These are phyloP conservation scores for Neofusicoccum sp. DNA, from an alignment of 2,329 filamentous ascomycete genomes.

Conservation along the genomic window DNA sequence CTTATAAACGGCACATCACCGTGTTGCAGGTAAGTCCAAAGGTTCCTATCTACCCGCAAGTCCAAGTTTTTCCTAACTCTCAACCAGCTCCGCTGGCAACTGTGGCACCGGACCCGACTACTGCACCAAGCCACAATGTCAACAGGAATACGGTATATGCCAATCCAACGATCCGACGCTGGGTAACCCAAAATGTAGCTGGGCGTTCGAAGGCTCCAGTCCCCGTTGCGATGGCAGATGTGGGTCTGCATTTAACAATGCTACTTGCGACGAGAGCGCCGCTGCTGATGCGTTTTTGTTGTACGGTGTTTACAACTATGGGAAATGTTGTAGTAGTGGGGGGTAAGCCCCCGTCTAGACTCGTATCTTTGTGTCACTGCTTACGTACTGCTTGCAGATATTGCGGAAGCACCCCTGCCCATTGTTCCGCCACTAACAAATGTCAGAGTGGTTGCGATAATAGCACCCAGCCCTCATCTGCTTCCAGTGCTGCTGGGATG, in stretches of 20 bases:
- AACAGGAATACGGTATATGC: not conserved
- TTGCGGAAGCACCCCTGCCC: not conserved
- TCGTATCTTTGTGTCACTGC: not conserved
- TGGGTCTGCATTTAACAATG: not conserved
- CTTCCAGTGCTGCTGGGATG: not conserved
- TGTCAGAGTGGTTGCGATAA: not conserved
- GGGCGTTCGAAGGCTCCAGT: not conserved
- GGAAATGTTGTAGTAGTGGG: not conserved
- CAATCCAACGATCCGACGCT: not conserved
- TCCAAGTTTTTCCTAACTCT: too few relatives aligned
- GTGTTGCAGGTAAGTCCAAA: conserved; percentile 4
- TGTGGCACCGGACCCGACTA: not conserved
- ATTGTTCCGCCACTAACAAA: not conserved
- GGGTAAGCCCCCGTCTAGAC: not conserved
- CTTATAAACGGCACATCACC: not conserved
- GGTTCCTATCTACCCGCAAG: too few relatives aligned
- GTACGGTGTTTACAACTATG: not conserved
- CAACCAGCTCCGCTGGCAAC: not conserved
- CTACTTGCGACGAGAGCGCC: not conserved
- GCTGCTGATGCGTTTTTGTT: not conserved
- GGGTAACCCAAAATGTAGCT: not conserved
- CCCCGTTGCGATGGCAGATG: conserved; percentile 4
- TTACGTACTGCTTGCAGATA: not conserved
- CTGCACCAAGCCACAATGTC: not conserved
- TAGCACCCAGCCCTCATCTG: not conserved